These are phyloP conservation scores for Trichoderma polysporum DNA, from an alignment of 2,329 filamentous ascomycete species.

Conservation along the genomic window DNA sequence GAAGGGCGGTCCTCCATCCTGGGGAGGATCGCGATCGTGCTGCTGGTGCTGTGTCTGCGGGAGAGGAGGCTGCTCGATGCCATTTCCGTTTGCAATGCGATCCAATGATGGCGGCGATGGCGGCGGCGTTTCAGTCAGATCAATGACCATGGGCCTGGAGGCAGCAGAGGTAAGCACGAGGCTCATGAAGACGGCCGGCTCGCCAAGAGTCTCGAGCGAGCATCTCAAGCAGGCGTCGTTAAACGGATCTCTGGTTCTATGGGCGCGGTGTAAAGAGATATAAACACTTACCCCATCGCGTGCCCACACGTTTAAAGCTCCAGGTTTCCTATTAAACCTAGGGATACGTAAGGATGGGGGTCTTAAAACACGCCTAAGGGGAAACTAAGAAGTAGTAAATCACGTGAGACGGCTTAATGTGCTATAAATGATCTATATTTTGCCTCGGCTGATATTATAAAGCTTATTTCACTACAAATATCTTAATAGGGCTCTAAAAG, in stretches of 20 bases:
- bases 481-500: neutral
- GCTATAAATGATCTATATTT: neutral
- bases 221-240: slow-evolving; percentile 2
- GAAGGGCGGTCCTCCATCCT: slow-evolving; percentile 29
- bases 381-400: neutral
- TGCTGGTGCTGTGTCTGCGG: neutral
- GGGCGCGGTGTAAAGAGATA: neutral
- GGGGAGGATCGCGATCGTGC: slow-evolving; percentile 15
- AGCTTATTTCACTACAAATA: neutral
- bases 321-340: neutral
- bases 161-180: slow-evolving; percentile 20
- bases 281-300: slow-evolving; percentile 20
- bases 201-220: neutral
- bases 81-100: neutral
- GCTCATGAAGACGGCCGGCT: slow-evolving; percentile 13
- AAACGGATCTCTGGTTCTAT: neutral
- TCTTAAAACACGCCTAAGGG: neutral
- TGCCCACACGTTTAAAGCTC: slow-evolving; percentile 11
- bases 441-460: neutral
- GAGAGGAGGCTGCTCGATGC: neutral
- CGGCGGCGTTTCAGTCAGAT: slow-evolving; percentile 19
- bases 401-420: neutral
- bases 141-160: slow-evolving; percentile 16
- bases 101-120: neutral
- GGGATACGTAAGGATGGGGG: neutral